Evolutionary conservation across 257 asterid genomes (phyloP), one percentile per base, ranked within the genome.

Genomic region (Przewalskia tangutica): DNA sequence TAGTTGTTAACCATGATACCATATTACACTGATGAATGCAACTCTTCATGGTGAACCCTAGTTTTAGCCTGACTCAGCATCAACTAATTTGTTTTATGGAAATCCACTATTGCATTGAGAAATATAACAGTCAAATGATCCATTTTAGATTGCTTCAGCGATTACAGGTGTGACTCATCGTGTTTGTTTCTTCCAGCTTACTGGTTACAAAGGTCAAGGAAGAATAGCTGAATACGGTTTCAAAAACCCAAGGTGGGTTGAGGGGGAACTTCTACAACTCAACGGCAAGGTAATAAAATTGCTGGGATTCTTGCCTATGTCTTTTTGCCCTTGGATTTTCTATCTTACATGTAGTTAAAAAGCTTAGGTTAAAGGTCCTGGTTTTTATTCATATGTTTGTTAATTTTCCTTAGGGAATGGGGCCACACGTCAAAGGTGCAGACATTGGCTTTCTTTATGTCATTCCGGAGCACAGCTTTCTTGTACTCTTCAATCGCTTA

Each of bases 131-230:
- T 38, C 68, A 63, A 23, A 60, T 80, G 32, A 38, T 79, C 12
- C 71, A 73, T 77, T 17, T 71, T 64, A 58, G 75, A 81, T n/a
- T 73, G 80, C 77, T 38, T 67, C 56, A 79, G 54, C 84, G 60
- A 53, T 67, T 77, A 18, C n/a, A n/a, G 6, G 50, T 40, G 23
- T 8, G 65, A 81, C 77, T 77, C 46, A 51, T 73, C 53, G 11
- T 71, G 80, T 81, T 83, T n/a, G 70, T 59, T 82, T 84, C 16
- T 82, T 82, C 75, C 88, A 94, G 99, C 88, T 89, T 83, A 93
- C 97, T 51, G 92, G 97, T 83, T 94, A 91, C 91, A 91, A 82
- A 82, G 99, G 98, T 83, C 97, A 95, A 86, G 99, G 99, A 82
- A 90, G 97, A 83, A 92, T 93, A 14, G 98, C 98, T 38, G 98